A percentile compares a stretch with the other conserved stretches of the same genome.
phyloP scores from a whole-genome alignment of 176 grass and related monocot genomes.

The Thalia dealbata region DNA sequence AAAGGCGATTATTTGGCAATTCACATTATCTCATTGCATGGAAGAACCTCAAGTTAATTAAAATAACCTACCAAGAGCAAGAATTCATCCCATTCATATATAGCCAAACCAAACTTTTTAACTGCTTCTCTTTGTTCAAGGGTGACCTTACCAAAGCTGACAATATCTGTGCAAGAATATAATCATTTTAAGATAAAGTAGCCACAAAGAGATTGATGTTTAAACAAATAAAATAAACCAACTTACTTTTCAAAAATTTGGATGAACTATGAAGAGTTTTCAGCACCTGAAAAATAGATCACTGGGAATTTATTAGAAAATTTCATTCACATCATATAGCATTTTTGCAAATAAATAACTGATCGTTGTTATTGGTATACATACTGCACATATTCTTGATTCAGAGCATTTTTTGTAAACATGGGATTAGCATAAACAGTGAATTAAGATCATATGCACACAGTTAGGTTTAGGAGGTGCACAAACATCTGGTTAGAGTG shows the following conservation, averaged over 20 bases:
- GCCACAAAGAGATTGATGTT: background rate
- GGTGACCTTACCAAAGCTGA: slow-evolving; percentile 86
- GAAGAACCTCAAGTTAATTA: background rate
- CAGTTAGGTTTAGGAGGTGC: too few species aligned
- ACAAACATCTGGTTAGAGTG: too few species aligned
- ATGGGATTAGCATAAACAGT: too few species aligned
- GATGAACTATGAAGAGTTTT: slow-evolving; percentile 59
- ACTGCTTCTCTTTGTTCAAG: slow-evolving; percentile 61
- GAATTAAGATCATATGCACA: too few species aligned
- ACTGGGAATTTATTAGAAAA: background rate
- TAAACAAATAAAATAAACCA: slow-evolving; percentile 1
- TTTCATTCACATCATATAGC: background rate
- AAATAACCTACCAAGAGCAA: slow-evolving; percentile 42
- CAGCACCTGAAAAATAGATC: slow-evolving; percentile 38
- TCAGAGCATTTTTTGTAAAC: too few species aligned
- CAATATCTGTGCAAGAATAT: slow-evolving; percentile 33
- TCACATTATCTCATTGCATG: too few species aligned
- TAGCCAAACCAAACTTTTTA: slow-evolving; percentile 47
- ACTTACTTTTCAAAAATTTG: slow-evolving; percentile 76
- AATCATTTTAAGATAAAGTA: background rate
- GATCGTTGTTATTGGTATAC: too few species aligned
- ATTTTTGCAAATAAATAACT: too few species aligned
- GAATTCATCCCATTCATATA: slow-evolving; percentile 92
- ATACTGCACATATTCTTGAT: too few species aligned
- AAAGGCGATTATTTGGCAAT: background rate